phyloP scores from a whole-genome alignment of 2,329 filamentous ascomycete species.

The Neurospora crassa region DNA sequence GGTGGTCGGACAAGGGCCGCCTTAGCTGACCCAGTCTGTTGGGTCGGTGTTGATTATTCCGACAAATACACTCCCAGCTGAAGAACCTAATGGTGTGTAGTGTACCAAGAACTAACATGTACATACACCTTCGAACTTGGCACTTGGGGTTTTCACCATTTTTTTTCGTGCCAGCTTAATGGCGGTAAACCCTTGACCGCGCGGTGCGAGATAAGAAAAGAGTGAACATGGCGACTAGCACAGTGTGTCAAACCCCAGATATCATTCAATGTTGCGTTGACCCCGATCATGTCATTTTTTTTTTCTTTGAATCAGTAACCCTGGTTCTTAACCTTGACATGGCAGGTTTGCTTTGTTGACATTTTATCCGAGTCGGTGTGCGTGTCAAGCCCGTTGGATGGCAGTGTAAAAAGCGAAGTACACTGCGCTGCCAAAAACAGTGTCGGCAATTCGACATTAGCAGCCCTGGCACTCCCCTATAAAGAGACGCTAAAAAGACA shows the following conservation, averaged over 20 bases:
- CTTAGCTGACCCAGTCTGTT: slow-evolving; percentile 1
- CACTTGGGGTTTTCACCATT: not conserved
- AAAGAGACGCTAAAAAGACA: not conserved
- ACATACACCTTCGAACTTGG: not conserved
- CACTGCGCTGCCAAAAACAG: not conserved
- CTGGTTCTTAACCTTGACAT: not conserved
- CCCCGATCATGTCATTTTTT: not conserved
- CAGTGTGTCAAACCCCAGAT: not conserved
- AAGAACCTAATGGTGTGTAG: not conserved
- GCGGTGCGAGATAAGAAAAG: not conserved
- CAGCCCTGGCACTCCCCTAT: not conserved
- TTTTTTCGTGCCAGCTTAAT: not conserved
- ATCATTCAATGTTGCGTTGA: not conserved
- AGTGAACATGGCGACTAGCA: not conserved
- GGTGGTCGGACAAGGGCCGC: not conserved
- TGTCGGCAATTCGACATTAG: not conserved
- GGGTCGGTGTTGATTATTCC: not conserved
- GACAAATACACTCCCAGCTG: not conserved
- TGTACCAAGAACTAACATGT: not conserved
- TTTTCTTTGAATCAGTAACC: not conserved
- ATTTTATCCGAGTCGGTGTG: not conserved
- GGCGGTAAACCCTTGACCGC: not conserved
- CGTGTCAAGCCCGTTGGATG: not conserved
- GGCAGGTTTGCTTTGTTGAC: not conserved
- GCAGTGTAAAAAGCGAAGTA: too few species aligned